Evolutionary conservation across 345 rosid genomes (phyloP), one percentile per base, ranked within the genome.

Genomic region (Rubroshorea leprosula): DNA sequence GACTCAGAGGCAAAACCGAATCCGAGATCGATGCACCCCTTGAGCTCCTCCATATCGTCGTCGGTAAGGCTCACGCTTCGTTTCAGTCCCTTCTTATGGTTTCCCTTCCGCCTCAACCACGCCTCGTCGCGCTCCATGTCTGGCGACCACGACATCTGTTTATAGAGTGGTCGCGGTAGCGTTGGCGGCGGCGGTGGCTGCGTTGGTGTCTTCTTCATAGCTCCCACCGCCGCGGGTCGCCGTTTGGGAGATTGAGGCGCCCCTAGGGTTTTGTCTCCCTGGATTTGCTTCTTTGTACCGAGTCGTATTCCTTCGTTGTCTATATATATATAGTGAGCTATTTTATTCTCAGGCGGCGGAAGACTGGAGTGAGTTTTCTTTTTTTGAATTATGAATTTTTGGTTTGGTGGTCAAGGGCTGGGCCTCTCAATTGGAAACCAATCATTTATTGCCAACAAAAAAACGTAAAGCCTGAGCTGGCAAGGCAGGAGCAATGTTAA

Each of bases 1-100:
- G 91, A 82, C 56, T 92, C 87, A 0, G 75, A 63, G 4, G 55
- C 67, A 68, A 92, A 92, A 16, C 96, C 90, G 58, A 92, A 92
- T 0, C 98, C 97, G 1, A 89, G 71, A 62, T 92, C 99, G 55
- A 92, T 80, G 19, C 87, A 84, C 0, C 83, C 99, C 25, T 75
- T 89, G 5, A 92, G 82, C 82, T 92, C 99, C 50, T 80, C 81
- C 12, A 92, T 54, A 64, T 92, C 98, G 27, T 83, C 97, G 57
- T 89, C 85, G 9, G 89, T 81, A 1, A 89, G 79, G 73, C 90
- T 86, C 60, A 68, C 73, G 51, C 76, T 62, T 11, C 83, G 67
- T 26, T 73, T 74, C 51, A 16, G 69, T 4, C 67, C 17, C 0
- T 3, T 18, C 10, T 63, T 16, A 13, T 60, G 5, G 17, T 63